phyloP scores from a whole-genome alignment of 805 yeast species.

The Ogataea pini region DNA sequence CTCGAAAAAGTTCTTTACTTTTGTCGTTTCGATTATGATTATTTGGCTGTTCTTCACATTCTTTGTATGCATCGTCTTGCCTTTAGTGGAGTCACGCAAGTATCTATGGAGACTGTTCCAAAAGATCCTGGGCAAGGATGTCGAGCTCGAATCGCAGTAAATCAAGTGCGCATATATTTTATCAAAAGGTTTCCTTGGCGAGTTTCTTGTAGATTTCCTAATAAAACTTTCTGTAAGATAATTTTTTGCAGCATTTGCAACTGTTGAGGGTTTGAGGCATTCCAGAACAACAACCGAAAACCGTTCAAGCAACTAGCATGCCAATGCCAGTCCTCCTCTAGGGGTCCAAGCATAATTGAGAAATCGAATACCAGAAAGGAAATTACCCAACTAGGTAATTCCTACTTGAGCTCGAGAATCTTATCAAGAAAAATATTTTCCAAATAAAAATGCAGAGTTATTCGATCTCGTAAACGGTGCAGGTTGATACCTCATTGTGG shows the following conservation, averaged over 20 bases:
- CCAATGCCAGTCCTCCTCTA: no score
- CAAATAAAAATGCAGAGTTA: neutral
- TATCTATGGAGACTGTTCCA: conserved; percentile 1
- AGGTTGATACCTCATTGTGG: no score
- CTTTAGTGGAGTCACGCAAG: conserved; percentile 20
- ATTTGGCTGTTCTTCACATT: conserved; percentile 38
- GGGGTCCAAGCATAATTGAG: no score
- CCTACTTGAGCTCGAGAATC: neutral
- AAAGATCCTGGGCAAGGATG: neutral
- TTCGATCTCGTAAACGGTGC: neutral
- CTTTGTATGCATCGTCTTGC: conserved; percentile 41
- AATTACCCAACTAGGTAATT: neutral
- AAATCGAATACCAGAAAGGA: neutral
- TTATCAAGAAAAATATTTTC: neutral
- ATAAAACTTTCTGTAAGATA: no score
- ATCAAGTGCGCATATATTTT: no score
- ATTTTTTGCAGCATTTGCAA: no score
- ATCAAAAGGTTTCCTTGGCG: no score
- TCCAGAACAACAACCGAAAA: no score
- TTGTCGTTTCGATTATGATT: conserved; percentile 27
- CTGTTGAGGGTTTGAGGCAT: no score
- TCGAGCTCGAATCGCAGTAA: neutral
- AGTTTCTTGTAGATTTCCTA: no score
- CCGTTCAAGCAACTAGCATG: no score
- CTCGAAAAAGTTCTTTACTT: conserved; percentile 35